Evolutionary conservation across 202 grass and related monocot species (phyloP), one percentile per base, ranked within the genome.

Genomic region (Hordeum pubiflorum): DNA sequence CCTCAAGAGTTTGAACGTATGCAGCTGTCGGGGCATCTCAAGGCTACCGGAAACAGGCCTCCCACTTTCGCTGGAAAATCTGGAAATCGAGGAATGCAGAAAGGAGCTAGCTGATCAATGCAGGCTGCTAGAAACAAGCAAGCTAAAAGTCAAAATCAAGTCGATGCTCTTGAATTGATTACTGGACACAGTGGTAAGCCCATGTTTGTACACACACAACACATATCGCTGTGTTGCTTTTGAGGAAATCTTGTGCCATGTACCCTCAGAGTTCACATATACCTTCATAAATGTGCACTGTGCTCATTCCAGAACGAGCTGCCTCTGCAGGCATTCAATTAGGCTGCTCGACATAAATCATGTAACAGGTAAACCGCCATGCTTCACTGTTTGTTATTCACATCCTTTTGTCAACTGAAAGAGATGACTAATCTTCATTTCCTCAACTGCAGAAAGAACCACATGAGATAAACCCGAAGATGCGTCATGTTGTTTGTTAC

Each of bases 81-180:
- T 83, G 20, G 29, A 6, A 1, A 24, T 83, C 58, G 0, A 0
- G 0, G 0, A 0, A 0, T 20, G 59, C 43, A 75, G 21, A 0
- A 0, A 40, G 0, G 14, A 65, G 18, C 32, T 83, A 20, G 36
- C 0, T 7, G 31, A 40, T 0, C 9, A 40, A 4, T 75, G 80
- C 43, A 39, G 4, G 2, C 38, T 0, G 5, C 6, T 54, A 31
- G 70, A 20, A 65, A 43, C 65, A 15, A 55, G 8, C 22, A 44
- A 65, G 59, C 59, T 34, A 24, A 76, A 23, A 11, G 54, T 59
- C 11, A 14, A 2, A 23, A 39, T 40, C 7, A 20, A 20, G 2
- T 55, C 1, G 0, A 55, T 5, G 3, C 12, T 0, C 24, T 26
- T 26, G 24, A 26, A 1, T 18, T 54, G 26, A 75, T 74, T 21